phyloP scores from a whole-genome alignment of 768 basidiomycete genomes.

The Leucosporidium scottii region DNA sequence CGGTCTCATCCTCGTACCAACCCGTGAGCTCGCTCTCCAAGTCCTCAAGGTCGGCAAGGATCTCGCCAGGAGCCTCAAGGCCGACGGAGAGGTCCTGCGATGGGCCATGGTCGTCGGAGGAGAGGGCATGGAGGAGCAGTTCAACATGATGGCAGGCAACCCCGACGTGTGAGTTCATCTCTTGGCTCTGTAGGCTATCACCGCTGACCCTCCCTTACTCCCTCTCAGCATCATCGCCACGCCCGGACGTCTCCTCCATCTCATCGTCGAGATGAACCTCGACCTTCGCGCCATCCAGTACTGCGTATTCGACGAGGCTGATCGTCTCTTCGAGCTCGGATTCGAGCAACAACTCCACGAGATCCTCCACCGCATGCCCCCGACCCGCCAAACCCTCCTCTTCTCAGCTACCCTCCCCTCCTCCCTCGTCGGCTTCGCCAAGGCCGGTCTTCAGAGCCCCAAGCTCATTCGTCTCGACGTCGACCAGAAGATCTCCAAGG shows the following conservation, averaged over 20 bases:
- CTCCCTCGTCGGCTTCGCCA: conserved; percentile 95
- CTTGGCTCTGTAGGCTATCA: not conserved
- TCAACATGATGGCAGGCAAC: conserved; percentile 86
- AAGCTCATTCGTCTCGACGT: conserved; percentile 93
- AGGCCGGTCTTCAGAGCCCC: conserved; percentile 86
- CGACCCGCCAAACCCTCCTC: conserved; percentile 80
- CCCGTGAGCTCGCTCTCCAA: conserved; percentile 89
- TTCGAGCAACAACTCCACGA: conserved; percentile 87
- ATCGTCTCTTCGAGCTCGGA: conserved; percentile 95
- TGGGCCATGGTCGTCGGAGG: conserved; percentile 97
- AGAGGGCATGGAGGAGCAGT: conserved; percentile 90
- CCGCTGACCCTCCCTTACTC: not conserved
- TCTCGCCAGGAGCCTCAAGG: conserved; percentile 75
- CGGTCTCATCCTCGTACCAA: conserved; percentile 81
- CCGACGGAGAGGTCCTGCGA: conserved; percentile 60
- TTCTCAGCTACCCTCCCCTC: conserved; percentile 96
- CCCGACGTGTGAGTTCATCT: conserved; percentile 77
- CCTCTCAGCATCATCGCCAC: conserved; percentile 90
- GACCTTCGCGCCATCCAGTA: conserved; percentile 81
- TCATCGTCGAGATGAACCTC: conserved; percentile 92
- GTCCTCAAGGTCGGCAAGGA: conserved; percentile 91
- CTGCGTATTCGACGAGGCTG: conserved; percentile 95
- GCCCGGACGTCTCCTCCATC: conserved; percentile 92
- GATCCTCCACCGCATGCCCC: conserved; percentile 79
- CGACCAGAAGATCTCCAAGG: conserved; percentile 89